These are phyloP conservation scores for Chamaenerion angustifolium DNA, from an alignment of 345 rosid species.

Conservation along the genomic window DNA sequence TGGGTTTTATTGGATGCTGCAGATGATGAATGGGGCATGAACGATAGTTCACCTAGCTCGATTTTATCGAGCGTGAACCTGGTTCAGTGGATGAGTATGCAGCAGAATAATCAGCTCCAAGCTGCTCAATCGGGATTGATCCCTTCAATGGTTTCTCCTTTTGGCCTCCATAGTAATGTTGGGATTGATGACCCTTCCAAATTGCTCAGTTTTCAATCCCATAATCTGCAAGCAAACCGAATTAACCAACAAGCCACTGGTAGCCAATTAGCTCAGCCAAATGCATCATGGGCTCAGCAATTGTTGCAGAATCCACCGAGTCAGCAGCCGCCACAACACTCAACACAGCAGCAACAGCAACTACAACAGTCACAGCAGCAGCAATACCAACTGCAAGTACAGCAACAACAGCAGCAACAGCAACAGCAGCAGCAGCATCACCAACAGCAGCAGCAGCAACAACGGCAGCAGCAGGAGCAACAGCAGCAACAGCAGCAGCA, in stretches of 20 bases:
- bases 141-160: constrained; percentile 49
- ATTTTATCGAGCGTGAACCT: constrained; percentile 80
- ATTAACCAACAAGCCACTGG: constrained; percentile 35
- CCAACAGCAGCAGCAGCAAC: constrained; percentile 23
- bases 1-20: neutral
- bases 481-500: constrained; percentile 21
- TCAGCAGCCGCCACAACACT: no score
- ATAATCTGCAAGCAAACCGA: constrained; percentile 52
- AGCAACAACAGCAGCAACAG: constrained; percentile 21
- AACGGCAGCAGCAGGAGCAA: constrained; percentile 8
- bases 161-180: constrained; percentile 42
- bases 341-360: constrained; percentile 2
- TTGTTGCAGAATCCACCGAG: no score
- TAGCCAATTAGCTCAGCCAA: constrained; percentile 42
- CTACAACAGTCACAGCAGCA: constrained; percentile 54
- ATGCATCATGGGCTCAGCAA: constrained; percentile 49
- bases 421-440: constrained; percentile 19
- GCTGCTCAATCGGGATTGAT: constrained; percentile 48
- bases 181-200: constrained; percentile 65
- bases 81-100: constrained; percentile 99
- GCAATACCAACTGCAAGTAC: constrained; percentile 30
- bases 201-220: constrained; percentile 70
- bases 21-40: constrained; percentile 85
- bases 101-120: constrained; percentile 69
- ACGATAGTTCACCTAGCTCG: constrained; percentile 49